These are phyloP conservation scores for Eucalyptus lansdowneana DNA, from an alignment of 345 rosid species.

Conservation along the genomic window DNA sequence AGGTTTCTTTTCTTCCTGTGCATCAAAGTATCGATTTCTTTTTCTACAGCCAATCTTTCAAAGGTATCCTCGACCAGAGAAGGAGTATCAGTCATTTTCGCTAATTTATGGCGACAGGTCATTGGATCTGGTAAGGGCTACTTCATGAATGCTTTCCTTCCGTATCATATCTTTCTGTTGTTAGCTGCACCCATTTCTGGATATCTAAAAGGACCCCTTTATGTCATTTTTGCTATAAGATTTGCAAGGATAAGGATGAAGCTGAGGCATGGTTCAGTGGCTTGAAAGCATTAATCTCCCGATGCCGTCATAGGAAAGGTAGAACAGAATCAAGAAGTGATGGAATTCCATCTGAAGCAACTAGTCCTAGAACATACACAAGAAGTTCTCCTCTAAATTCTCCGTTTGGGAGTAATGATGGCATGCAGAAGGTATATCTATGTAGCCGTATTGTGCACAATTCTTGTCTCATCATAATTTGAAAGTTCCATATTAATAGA, in stretches of 20 bases:
- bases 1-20: background rate
- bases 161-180: background rate
- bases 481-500: background rate
- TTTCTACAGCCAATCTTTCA: conserved; percentile 86
- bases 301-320: conserved; percentile 44
- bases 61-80: conserved; percentile 97
- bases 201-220: background rate
- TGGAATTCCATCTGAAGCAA: conserved; percentile 61
- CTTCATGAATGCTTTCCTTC: background rate
- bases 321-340: conserved; percentile 71
- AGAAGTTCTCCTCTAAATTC: conserved; percentile 83
- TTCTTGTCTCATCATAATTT: background rate
- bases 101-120: conserved; percentile 93
- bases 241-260: conserved; percentile 80
- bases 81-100: conserved; percentile 98
- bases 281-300: conserved; percentile 62
- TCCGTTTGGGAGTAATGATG: conserved; percentile 82
- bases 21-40: conserved; percentile 7
- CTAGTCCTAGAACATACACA: conserved; percentile 86
- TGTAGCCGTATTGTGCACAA: background rate
- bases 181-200: background rate
- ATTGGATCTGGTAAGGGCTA: conserved; percentile 73
- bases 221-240: conserved; percentile 15
- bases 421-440: conserved; percentile 65
- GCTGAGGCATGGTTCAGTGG: conserved; percentile 88